phyloP scores from a whole-genome alignment of 2,329 filamentous ascomycete species.

The Aureobasidium uvarum region DNA sequence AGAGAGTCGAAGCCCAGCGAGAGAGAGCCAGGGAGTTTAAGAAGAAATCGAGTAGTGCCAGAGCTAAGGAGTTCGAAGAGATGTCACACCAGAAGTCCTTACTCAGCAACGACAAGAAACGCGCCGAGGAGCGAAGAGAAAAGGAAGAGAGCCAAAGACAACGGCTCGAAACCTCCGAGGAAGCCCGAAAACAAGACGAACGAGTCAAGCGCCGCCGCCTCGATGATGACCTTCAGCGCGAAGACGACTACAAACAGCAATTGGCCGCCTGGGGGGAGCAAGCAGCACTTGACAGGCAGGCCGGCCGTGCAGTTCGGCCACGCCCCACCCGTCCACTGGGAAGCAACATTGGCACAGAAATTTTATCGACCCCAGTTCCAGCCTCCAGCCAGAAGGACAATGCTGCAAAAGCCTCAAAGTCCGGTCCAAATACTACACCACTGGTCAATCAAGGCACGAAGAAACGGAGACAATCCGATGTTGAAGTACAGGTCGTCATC shows the following conservation, averaged over 20 bases:
- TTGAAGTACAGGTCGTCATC: constrained; percentile 17
- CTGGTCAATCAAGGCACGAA: neutral
- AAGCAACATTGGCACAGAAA: constrained; percentile 23
- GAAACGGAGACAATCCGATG: neutral
- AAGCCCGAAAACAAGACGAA: neutral
- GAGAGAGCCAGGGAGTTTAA: neutral
- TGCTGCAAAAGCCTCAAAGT: neutral
- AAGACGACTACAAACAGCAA: neutral
- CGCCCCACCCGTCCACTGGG: constrained; percentile 13
- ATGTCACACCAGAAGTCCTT: neutral
- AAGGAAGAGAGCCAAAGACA: neutral
- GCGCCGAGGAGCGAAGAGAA: constrained; percentile 11
- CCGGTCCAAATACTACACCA: neutral
- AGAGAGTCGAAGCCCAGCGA: constrained; percentile 5
- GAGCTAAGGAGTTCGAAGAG: constrained; percentile 5
- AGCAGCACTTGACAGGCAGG: neutral
- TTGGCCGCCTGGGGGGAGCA: constrained; percentile 6
- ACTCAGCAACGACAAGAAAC: neutral
- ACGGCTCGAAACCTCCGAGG: neutral
- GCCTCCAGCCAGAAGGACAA: neutral
- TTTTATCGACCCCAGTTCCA: neutral
- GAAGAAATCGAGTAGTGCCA: neutral
- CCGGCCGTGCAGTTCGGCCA: constrained; percentile 4
- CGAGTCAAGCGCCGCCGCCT: constrained; percentile 16
- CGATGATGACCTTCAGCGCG: constrained; percentile 11